Conservation (phyloP, 2,329 filamentous ascomycete genomes). For the Penicillium sp. region DNA sequence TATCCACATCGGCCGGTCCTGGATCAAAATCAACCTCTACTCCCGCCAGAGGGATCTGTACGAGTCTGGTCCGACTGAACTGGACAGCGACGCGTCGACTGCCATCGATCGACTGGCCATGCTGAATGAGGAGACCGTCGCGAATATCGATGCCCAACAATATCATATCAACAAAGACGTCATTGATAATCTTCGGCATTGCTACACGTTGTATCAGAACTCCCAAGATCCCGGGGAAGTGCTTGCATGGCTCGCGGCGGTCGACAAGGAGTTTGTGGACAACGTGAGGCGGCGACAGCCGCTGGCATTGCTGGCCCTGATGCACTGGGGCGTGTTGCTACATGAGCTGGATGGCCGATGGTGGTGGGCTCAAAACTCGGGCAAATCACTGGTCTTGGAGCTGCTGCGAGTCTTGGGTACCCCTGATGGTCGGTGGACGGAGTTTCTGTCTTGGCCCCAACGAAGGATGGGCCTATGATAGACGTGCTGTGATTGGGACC, state of each 20-base stretch:
- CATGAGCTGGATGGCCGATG: conserved; percentile 33
- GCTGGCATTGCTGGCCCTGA: conserved; percentile 36
- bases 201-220: conserved; percentile 30
- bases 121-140: conserved; percentile 33
- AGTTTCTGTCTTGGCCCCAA: conserved; percentile 34
- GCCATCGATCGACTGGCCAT: conserved; percentile 32
- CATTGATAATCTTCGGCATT: conserved; percentile 31
- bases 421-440: conserved; percentile 28
- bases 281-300: conserved; percentile 33
- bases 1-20: conserved; percentile 32
- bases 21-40: conserved; percentile 57
- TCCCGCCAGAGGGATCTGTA: conserved; percentile 48
- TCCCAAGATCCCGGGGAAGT: conserved; percentile 33
- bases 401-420: conserved; percentile 25
- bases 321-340: conserved; percentile 41
- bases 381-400: conserved; percentile 33
- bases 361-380: conserved; percentile 42
- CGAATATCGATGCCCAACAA: conserved; percentile 28
- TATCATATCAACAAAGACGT: conserved; percentile 35
- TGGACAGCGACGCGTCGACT: conserved; percentile 30
- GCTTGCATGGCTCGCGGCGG: conserved; percentile 37
- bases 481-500: neutral
- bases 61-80: conserved; percentile 36
- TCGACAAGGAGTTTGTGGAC: conserved; percentile 37
- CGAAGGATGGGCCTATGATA: conserved; percentile 31